Base-by-base conservation (phyloP, 495 filamentous ascomycete species). In the Neurospora sp. region DNA sequence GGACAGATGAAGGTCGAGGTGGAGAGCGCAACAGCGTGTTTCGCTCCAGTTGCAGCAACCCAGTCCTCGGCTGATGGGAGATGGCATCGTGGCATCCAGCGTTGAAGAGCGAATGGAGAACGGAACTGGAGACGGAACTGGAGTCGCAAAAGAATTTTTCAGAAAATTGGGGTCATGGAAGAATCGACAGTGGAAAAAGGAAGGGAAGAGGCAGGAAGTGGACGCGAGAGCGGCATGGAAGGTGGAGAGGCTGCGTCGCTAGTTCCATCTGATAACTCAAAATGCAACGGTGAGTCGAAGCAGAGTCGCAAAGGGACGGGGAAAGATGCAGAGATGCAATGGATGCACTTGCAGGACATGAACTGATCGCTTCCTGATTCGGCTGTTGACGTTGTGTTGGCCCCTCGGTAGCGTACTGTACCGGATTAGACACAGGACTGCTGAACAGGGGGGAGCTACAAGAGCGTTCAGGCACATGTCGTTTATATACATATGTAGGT, bases 241-340 rank as follows among this genome's bases (percentile, higher is more conserved):
- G 28, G 70, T 59, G 28, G 74, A 48, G 70, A 71, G 42, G 11
- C 31, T 24, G 66, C 19, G 38, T 70, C 11, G 28, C 71, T 74
- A 73, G 74, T 71, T 69, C 70, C 69, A 84, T 83, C 81, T 83
- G 81, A 84, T 84, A 82, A 81, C 42, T 21, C 38, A 71, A 43
- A 71, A 66, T 38, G 43, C 28, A 39, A 69, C 69, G 19, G 69
- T n/a, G 70, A 75, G 28, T 62, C 21, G 10, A 54, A 15, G 21
- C 10, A 24, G 45, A 24, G n/a, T 48, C 19, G 43, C n/a, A 48
- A 48, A 48, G 19, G 21, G 45, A 54, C 45, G 10, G 45, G 42
- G 42, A 45, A n/a, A 19, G 45, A 21, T 28, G 24, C 24, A 28
- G 24, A 28, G 24, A 28, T 42, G 17, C 17, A 19, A n/a, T n/a